Conservation (phyloP, 2,329 filamentous ascomycete species). For the Pseudogymnoascus pannorum region DNA sequence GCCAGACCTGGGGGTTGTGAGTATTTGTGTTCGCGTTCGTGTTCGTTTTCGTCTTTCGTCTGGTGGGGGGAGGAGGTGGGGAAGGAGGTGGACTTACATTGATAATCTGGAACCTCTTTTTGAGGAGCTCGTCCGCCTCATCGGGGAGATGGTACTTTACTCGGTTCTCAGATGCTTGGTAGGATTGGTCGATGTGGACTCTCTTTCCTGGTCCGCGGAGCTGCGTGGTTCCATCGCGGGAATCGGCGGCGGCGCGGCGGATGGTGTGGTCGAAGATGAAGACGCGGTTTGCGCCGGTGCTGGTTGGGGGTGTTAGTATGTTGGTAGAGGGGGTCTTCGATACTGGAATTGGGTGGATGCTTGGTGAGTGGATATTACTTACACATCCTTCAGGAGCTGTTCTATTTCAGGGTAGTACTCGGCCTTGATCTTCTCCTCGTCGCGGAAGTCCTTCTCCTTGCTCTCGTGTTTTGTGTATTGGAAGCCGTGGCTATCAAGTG, state of each 20-base stretch:
- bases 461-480: constrained; percentile 51
- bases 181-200: constrained; percentile 77
- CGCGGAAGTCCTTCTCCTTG: constrained; percentile 51
- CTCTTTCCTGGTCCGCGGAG: constrained; percentile 57
- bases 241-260: constrained; percentile 43
- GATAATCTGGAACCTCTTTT: constrained; percentile 46
- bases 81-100: constrained; percentile 31
- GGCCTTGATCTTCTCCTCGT: constrained; percentile 57
- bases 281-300: constrained; percentile 36
- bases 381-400: constrained; percentile 50
- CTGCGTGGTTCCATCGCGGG: constrained; percentile 36
- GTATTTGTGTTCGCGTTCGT: no score
- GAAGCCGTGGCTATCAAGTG: constrained; percentile 70
- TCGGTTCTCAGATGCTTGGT: constrained; percentile 54
- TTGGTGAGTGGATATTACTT: not conserved
- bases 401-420: constrained; percentile 81
- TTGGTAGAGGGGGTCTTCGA: no score
- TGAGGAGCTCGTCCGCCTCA: constrained; percentile 36
- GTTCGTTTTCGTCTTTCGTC: not conserved
- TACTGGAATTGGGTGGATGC: not conserved
- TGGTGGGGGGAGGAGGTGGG: not conserved
- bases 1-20: constrained; percentile 30
- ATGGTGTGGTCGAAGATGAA: constrained; percentile 82
- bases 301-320: not conserved
- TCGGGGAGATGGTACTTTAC: constrained; percentile 57